Conservation (phyloP, 345 rosid species). For the Populus davidiana region DNA sequence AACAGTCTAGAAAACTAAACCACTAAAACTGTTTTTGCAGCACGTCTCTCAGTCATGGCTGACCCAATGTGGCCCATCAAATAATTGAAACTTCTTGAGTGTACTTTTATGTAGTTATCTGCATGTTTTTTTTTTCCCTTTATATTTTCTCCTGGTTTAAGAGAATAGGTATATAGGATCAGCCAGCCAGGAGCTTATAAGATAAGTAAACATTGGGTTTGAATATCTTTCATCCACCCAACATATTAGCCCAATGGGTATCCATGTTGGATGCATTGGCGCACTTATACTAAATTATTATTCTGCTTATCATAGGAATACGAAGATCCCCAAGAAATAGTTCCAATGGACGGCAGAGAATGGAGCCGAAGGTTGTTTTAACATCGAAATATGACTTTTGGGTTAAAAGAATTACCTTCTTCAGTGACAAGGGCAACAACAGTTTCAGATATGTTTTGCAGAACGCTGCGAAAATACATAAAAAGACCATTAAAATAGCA, state of each 20-base stretch:
- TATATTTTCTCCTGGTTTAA: background rate
- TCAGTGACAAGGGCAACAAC: slow-evolving; percentile 76
- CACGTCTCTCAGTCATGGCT: background rate
- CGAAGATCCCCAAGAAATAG: background rate
- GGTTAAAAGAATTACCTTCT: slow-evolving; percentile 58
- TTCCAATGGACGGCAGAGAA: background rate
- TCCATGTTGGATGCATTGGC: background rate
- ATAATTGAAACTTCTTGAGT: background rate
- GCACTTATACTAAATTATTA: background rate
- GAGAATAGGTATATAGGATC: background rate
- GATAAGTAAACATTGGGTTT: background rate
- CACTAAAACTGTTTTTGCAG: background rate
- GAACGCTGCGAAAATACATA: slow-evolving; percentile 53
- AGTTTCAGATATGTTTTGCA: slow-evolving; percentile 67
- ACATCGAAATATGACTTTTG: slow-evolving; percentile 6
- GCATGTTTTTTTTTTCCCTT: background rate
- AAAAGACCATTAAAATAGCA: slow-evolving; percentile 18
- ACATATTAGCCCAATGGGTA: background rate
- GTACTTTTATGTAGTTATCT: background rate
- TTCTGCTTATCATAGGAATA: background rate
- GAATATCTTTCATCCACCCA: background rate
- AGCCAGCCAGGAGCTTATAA: background rate
- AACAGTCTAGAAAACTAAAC: background rate
- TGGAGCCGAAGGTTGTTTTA: background rate
- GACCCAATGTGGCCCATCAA: background rate